Evolutionary conservation across 768 basidiomycete genomes (phyloP).

Genomic region (Lanmaoa pseudosensibilis): DNA sequence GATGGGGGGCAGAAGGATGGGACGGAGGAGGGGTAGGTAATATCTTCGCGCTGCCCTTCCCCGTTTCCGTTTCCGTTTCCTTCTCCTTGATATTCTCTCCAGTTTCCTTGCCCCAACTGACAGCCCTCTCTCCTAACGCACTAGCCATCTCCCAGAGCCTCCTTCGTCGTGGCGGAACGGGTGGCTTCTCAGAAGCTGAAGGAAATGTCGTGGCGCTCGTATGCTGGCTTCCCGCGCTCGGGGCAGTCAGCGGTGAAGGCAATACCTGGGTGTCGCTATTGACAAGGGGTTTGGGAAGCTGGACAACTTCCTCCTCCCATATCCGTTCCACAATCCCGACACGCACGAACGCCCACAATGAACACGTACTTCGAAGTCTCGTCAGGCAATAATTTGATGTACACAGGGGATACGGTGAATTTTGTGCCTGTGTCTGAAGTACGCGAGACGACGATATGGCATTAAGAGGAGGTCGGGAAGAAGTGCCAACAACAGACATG

Average conservation of each 20-base stretch:
- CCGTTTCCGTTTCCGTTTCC: conserved; percentile 35
- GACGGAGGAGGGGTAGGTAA: conserved; percentile 26
- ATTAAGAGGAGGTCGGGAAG: conserved; percentile 20
- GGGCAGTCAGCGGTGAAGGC: not conserved
- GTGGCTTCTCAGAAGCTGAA: conserved; percentile 46
- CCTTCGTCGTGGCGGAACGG: conserved; percentile 60
- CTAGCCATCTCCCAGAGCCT: conserved; percentile 71
- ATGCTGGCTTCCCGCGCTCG: conserved; percentile 2
- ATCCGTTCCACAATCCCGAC: conserved; percentile 79
- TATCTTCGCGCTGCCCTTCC: conserved; percentile 25
- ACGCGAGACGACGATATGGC: conserved; percentile 47
- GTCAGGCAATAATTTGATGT: conserved; percentile 82
- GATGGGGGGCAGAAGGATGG: conserved; percentile 25
- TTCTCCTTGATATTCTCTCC: conserved; percentile 26
- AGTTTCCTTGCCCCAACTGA: conserved; percentile 50
- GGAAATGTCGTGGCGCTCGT: not conserved
- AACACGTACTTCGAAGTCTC: conserved; percentile 83
- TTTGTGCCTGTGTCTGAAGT: conserved; percentile 24
- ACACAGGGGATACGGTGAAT: conserved; percentile 65
- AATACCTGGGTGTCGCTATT: conserved; percentile 8
- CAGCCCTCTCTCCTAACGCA: conserved; percentile 57
- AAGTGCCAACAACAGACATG: conserved; percentile 29
- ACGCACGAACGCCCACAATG: conserved; percentile 86
- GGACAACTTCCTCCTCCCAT: conserved; percentile 77
- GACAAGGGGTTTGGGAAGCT: conserved; percentile 29